These are phyloP conservation scores for Lentinula sp. DNA, from an alignment of 768 basidiomycete genomes.

Conservation along the genomic window DNA sequence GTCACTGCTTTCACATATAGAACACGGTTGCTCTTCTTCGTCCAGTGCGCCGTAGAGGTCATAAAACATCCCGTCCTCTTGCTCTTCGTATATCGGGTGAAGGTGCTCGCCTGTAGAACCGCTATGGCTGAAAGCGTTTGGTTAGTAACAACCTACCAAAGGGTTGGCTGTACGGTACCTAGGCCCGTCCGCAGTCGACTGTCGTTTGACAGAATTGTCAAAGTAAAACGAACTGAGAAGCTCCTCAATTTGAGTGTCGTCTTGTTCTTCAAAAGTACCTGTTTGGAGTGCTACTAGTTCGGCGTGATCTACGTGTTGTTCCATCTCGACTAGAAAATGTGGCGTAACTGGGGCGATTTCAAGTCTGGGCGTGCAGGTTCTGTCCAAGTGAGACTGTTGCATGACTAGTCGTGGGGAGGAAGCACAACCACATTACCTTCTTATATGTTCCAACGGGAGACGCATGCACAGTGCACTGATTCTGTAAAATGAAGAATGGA, in stretches of 20 bases:
- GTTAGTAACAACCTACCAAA: too few species aligned
- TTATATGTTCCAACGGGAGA: background rate
- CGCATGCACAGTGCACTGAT: background rate
- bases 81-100: background rate
- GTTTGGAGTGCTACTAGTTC: background rate
- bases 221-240: conserved; percentile 6
- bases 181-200: background rate
- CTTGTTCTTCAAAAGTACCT: background rate
- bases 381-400: background rate
- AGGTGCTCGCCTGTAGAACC: background rate
- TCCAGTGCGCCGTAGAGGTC: background rate
- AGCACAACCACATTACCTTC: background rate
- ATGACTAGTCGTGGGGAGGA: background rate
- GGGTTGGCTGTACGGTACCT: background rate
- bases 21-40: background rate
- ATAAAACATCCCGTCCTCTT: background rate
- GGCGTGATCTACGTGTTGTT: background rate
- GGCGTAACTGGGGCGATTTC: background rate
- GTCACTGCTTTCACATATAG: background rate
- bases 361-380: background rate
- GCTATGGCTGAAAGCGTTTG: background rate
- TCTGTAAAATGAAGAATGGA: background rate
- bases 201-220: background rate
- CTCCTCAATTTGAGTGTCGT: conserved; percentile 4
- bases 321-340: background rate